phyloP scores from a whole-genome alignment of 768 basidiomycete genomes.

The Infundibulicybe gibba region DNA sequence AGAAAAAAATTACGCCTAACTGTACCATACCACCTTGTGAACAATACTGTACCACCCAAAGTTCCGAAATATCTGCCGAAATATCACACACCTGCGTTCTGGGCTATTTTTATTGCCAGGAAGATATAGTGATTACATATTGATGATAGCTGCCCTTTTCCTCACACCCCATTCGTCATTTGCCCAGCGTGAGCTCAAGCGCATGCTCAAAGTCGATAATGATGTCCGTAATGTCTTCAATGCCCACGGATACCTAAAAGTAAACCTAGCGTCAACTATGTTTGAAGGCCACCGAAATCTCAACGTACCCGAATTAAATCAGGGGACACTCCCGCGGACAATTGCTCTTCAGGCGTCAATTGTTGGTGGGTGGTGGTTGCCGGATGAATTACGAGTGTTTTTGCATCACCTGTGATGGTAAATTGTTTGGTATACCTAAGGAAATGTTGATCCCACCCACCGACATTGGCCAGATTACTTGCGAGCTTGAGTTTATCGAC shows the following conservation, averaged over 20 bases:
- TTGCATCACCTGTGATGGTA: background rate
- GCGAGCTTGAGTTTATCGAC: constrained; percentile 32
- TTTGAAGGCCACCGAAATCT: background rate
- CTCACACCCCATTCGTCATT: too few relatives aligned
- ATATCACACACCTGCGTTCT: too few relatives aligned
- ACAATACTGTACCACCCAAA: too few relatives aligned
- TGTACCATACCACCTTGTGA: too few relatives aligned
- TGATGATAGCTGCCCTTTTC: too few relatives aligned
- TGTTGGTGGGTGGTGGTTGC: constrained; percentile 59
- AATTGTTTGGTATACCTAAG: background rate
- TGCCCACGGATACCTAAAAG: constrained; percentile 29
- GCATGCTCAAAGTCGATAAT: constrained; percentile 34
- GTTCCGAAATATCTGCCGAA: too few relatives aligned
- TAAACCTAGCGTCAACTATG: background rate
- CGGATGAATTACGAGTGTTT: constrained; percentile 51
- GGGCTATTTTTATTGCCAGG: too few relatives aligned
- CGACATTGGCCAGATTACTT: constrained; percentile 27
- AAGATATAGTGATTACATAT: too few relatives aligned
- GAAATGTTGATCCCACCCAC: constrained; percentile 6
- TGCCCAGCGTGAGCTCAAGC: too few relatives aligned
- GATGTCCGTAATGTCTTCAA: constrained; percentile 39
- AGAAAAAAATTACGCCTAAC: too few relatives aligned
- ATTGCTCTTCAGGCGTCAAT: constrained; percentile 42
- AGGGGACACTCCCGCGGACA: constrained; percentile 47
- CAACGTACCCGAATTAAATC: constrained; percentile 51